A percentile compares a stretch with the other conserved stretches of the same genome.
Conservation (phyloP, 2,329 filamentous ascomycete genomes). For the Aureobasidium sp. region DNA sequence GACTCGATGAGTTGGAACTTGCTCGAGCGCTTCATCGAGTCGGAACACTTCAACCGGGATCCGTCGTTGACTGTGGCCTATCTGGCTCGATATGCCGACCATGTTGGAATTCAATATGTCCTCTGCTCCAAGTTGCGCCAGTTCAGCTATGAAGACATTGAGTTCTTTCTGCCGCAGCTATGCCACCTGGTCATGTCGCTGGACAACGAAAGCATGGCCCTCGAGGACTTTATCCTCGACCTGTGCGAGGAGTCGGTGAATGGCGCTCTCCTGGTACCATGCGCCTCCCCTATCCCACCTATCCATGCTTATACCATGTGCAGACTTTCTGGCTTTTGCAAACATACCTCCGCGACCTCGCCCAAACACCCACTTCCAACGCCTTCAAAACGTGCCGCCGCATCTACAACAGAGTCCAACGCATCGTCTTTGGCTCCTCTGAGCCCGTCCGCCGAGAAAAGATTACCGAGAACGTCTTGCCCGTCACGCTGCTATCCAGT, state of each 20-base stretch:
- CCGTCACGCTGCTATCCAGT: constrained; percentile 72
- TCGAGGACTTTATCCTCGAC: constrained; percentile 81
- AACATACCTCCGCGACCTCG: constrained; percentile 75
- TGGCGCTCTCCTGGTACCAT: constrained; percentile 62
- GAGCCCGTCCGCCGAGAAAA: constrained; percentile 61
- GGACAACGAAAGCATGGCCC: constrained; percentile 83
- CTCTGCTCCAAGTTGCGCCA: constrained; percentile 81
- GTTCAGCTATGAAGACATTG: constrained; percentile 84
- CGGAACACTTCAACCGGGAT: constrained; percentile 87
- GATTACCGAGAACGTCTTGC: constrained; percentile 73
- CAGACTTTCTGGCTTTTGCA: constrained; percentile 89
- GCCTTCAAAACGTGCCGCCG: constrained; percentile 74
- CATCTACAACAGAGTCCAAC: constrained; percentile 81
- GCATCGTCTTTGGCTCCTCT: constrained; percentile 72
- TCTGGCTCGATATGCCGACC: constrained; percentile 78
- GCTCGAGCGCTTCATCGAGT: constrained; percentile 84
- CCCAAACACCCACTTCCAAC: constrained; percentile 63
- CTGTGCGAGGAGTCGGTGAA: constrained; percentile 82
- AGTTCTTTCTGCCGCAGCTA: constrained; percentile 80
- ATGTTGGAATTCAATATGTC: constrained; percentile 84
- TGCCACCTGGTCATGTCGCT: constrained; percentile 82
- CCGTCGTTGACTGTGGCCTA: constrained; percentile 83
- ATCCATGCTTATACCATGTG: constrained; percentile 8
- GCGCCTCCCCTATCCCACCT: not conserved
- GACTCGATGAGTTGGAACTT: constrained; percentile 61